Conservation (phyloP, 1,284 basidiomycete species). For the Naganishia liquefaciens region DNA sequence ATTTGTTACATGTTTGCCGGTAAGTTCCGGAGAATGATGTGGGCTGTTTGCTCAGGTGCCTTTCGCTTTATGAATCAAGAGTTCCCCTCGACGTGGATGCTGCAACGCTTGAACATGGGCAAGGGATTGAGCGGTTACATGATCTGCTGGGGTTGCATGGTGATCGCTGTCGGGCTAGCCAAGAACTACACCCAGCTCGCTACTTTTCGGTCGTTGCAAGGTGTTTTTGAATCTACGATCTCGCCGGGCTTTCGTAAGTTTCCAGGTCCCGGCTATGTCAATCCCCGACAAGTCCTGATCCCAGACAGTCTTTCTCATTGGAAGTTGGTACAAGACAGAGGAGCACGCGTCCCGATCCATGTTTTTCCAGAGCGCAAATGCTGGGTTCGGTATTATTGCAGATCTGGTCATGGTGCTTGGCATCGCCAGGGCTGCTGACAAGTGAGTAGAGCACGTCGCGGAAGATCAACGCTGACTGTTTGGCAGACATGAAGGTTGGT, state of each 20-base stretch:
- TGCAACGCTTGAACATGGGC: constrained; percentile 15
- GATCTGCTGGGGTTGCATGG: constrained; percentile 6
- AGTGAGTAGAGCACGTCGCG: background rate
- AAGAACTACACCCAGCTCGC: background rate
- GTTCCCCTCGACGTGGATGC: constrained; percentile 12
- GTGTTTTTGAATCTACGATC: constrained; percentile 42
- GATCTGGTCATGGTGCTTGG: constrained; percentile 27
- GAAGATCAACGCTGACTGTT: background rate
- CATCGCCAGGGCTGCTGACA: constrained; percentile 22
- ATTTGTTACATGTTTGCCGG: constrained; percentile 2
- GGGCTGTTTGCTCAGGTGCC: no score
- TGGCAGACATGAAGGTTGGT: background rate
- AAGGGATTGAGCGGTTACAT: constrained; percentile 18
- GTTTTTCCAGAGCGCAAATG: constrained; percentile 33
- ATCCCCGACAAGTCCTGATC: background rate
- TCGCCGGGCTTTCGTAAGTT: constrained; percentile 33
- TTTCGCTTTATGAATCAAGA: background rate
- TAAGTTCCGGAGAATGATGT: no score
- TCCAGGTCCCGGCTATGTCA: background rate
- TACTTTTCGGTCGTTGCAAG: constrained; percentile 41
- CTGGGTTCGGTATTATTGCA: constrained; percentile 33
- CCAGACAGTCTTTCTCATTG: constrained; percentile 32
- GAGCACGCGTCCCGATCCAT: constrained; percentile 40
- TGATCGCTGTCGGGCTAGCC: constrained; percentile 1
- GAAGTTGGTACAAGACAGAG: constrained; percentile 39